These are phyloP conservation scores for Hypoxylon trugodes DNA, from an alignment of 495 filamentous ascomycete species.

Conservation along the genomic window DNA sequence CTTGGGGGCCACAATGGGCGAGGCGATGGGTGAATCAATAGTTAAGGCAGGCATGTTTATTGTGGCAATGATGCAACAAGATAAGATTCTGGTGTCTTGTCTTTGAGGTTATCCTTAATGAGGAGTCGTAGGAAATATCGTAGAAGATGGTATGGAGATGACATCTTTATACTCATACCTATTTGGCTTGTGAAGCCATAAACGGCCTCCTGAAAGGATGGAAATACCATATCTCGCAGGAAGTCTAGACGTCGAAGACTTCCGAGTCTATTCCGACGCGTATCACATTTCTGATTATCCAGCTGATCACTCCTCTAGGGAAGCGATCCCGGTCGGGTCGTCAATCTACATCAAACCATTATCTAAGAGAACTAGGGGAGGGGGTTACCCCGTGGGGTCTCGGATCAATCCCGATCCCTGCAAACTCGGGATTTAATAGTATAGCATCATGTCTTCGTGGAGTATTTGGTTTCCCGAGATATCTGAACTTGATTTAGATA, in stretches of 20 bases:
- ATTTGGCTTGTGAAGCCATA: not conserved
- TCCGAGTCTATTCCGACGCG: constrained; percentile 6
- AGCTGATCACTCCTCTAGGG: not conserved
- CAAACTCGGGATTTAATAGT: not conserved
- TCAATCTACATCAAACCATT: not conserved
- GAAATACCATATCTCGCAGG: not conserved
- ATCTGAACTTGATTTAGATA: not conserved
- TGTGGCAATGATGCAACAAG: not conserved
- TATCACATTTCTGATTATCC: not conserved
- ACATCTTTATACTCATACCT: not conserved
- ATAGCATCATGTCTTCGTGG: not conserved
- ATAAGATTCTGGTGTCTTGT: not conserved
- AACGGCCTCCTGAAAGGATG: not conserved
- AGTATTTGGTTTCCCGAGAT: not conserved
- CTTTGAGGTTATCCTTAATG: not conserved
- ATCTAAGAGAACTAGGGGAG: not conserved
- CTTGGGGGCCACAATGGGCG: not conserved
- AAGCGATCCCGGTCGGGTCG: not conserved
- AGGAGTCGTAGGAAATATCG: not conserved
- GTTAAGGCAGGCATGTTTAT: constrained; percentile 6
- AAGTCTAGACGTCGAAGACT: not conserved
- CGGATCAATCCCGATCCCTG: not conserved
- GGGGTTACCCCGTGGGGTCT: not conserved
- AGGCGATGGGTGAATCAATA: not conserved
- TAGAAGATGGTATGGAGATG: not conserved